Percentiles rank a stretch among this genome's conserved stretches.
Conservation (phyloP, 164 flowering plant genomes). For the Berberis vulgaris region DNA sequence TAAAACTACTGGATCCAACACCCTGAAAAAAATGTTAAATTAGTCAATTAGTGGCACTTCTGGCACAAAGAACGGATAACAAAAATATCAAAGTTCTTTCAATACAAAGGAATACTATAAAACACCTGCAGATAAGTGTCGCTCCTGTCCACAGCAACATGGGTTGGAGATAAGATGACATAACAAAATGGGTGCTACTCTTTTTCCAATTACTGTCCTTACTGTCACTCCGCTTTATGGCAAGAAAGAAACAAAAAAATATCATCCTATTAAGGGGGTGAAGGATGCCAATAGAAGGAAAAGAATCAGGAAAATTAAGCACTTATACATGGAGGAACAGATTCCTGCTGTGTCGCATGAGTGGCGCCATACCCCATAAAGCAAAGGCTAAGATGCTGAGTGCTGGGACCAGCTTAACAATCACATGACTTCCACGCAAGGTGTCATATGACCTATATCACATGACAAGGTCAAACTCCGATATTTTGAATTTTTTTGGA, state of each 20-base stretch:
- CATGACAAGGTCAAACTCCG: not conserved
- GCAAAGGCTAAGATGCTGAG: conserved; percentile 60
- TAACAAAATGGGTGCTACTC: conserved; percentile 55
- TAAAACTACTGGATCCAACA: conserved; percentile 67
- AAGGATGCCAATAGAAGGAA: conserved; percentile 1
- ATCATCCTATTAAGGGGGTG: not conserved
- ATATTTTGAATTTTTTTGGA: not conserved
- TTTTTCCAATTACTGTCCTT: conserved; percentile 71
- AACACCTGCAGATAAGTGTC: conserved; percentile 76
- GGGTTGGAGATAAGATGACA: conserved; percentile 72
- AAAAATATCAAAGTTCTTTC: no score
- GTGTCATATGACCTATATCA: conserved; percentile 48
- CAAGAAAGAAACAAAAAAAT: conserved; percentile 14
- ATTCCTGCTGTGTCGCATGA: conserved; percentile 54
- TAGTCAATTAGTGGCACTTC: conserved; percentile 1
- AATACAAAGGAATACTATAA: not conserved
- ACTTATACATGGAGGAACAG: conserved; percentile 49
- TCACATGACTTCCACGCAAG: conserved; percentile 38
- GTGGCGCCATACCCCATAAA: conserved; percentile 79
- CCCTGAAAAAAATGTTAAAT: conserved; percentile 39
- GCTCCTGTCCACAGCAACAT: conserved; percentile 84
- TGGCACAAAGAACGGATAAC: not conserved
- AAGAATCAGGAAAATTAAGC: not conserved
- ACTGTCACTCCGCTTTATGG: conserved; percentile 42
- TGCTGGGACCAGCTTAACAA: conserved; percentile 59